Evolutionary conservation across 139 green algal genomes (phyloP).

Genomic region (Zygnema circumcarinatum): DNA sequence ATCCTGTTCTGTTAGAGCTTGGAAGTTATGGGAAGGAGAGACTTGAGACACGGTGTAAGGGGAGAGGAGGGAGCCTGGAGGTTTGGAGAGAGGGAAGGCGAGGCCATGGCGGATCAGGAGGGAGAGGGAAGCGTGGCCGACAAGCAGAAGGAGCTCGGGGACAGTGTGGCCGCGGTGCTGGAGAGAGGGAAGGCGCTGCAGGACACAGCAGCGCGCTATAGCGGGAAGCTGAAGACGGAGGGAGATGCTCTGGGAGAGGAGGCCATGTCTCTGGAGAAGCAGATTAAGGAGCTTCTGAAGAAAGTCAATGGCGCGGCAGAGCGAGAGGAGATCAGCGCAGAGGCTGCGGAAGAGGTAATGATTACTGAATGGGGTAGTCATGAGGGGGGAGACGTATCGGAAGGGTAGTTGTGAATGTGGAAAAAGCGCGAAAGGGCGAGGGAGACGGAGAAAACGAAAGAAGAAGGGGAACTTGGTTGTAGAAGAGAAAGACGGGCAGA

Average conservation of each 20-base stretch:
- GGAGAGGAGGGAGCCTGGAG: background rate
- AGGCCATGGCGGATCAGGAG: background rate
- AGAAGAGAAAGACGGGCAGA: no score
- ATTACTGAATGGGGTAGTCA: background rate
- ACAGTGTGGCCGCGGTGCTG: constrained; percentile 13
- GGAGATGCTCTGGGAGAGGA: constrained; percentile 52
- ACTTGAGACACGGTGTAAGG: background rate
- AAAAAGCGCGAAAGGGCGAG: no score
- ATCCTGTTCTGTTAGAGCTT: background rate
- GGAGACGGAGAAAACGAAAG: no score
- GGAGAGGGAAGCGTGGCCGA: background rate
- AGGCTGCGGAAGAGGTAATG: constrained; percentile 43
- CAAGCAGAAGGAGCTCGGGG: constrained; percentile 14
- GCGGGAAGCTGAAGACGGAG: constrained; percentile 40
- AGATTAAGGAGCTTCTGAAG: constrained; percentile 43
- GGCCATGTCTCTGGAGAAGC: constrained; percentile 46
- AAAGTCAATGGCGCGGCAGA: constrained; percentile 40
- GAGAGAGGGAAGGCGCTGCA: constrained; percentile 53
- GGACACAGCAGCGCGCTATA: constrained; percentile 45
- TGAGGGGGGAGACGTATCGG: background rate
- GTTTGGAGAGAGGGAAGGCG: no score
- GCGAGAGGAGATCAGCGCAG: constrained; percentile 45
- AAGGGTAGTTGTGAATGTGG: no score
- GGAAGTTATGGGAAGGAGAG: background rate
- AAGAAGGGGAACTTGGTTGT: no score